phyloP scores from a whole-genome alignment of 2,329 filamentous ascomycete species.

The Talaromyces sp. region DNA sequence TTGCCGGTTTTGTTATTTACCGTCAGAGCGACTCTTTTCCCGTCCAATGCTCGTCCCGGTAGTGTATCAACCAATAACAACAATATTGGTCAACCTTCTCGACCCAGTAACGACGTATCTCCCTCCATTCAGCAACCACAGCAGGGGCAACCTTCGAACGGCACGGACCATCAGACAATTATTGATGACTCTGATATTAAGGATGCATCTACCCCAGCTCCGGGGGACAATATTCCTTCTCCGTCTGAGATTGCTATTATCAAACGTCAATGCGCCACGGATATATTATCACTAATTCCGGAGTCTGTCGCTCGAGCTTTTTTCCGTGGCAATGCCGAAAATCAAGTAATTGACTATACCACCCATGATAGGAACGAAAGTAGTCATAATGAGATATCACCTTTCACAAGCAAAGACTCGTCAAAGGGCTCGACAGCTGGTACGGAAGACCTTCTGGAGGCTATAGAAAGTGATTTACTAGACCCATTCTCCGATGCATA shows the following conservation, averaged over 20 bases:
- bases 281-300: constrained; percentile 43
- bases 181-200: background rate
- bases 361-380: constrained; percentile 8
- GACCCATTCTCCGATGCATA: constrained; percentile 77
- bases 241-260: constrained; percentile 13
- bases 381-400: background rate
- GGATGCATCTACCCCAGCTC: background rate
- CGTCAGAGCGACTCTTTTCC: constrained; percentile 76
- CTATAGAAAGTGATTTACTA: constrained; percentile 63
- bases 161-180: constrained; percentile 5
- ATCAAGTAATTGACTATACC: constrained; percentile 17
- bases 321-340: constrained; percentile 35
- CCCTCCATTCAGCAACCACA: constrained; percentile 20
- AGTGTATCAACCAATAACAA: constrained; percentile 37
- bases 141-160: background rate
- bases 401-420: constrained; percentile 10
- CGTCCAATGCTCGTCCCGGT: constrained; percentile 72
- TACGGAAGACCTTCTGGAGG: constrained; percentile 51
- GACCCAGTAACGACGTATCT: constrained; percentile 19
- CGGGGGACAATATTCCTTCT: constrained; percentile 6
- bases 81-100: constrained; percentile 16
- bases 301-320: constrained; percentile 41
- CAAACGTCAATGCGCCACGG: constrained; percentile 44
- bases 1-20: constrained; percentile 59
- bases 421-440: background rate